These are phyloP conservation scores for Bolboschoenus planiculmis DNA, from an alignment of 176 grass and related monocot species.

Conservation along the genomic window DNA sequence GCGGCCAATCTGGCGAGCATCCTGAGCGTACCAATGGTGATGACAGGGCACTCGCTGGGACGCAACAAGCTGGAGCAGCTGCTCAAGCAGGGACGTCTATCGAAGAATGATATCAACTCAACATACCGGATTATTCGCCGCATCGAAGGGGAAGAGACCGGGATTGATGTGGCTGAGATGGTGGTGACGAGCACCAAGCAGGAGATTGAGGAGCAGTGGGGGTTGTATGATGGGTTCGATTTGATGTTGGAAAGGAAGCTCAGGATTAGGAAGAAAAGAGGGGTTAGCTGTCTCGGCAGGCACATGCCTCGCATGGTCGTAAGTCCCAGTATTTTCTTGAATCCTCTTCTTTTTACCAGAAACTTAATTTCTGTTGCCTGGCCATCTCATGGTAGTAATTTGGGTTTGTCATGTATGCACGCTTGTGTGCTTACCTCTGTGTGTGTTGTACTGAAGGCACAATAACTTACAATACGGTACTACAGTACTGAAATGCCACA, in stretches of 20 bases:
- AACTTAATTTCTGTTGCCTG: not conserved
- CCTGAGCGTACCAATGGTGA: constrained; percentile 79
- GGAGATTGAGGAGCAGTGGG: constrained; percentile 98
- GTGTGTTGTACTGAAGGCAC: not conserved
- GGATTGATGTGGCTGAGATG: constrained; percentile 68
- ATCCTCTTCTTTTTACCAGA: not conserved
- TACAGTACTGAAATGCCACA: not conserved
- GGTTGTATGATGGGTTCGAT: constrained; percentile 85
- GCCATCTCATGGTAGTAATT: not conserved
- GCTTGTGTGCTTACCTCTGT: not conserved
- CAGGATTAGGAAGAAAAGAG: constrained; percentile 45
- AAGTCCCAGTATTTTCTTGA: not conserved
- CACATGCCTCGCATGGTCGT: constrained; percentile 95
- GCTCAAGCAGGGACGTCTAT: constrained; percentile 48
- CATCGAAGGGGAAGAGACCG: constrained; percentile 76
- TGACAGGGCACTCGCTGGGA: constrained; percentile 92
- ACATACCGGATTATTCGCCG: constrained; percentile 61
- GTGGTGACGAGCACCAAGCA: constrained; percentile 91
- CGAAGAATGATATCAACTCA: constrained; percentile 52
- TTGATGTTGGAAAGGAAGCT: constrained; percentile 69
- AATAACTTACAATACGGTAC: not conserved
- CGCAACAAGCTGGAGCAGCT: constrained; percentile 98
- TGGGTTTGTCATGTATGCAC: not conserved
- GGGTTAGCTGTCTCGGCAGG: constrained; percentile 66
- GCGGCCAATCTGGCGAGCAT: constrained; percentile 54